Evolutionary conservation across 495 filamentous ascomycete genomes (phyloP).

Genomic region (Aspergillus leporis): DNA sequence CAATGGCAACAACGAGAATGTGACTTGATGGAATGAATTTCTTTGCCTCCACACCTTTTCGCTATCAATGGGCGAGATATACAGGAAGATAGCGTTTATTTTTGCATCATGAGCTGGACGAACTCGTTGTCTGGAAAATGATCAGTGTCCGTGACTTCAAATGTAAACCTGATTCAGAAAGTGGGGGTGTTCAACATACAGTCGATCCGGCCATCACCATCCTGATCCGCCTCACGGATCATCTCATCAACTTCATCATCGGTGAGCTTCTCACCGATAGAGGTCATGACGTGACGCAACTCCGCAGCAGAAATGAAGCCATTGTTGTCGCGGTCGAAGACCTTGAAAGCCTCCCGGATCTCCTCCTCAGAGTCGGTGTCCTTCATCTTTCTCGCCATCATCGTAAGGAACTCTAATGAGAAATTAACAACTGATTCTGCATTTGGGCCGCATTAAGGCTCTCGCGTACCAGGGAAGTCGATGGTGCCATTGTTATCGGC

Average conservation of each 20-base stretch:
- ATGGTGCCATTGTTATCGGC: conserved; percentile 99
- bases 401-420: conserved; percentile 86
- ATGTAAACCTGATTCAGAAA: neutral
- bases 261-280: conserved; percentile 98
- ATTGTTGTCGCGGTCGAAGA: conserved; percentile 99
- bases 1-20: conserved; percentile 29
- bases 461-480: conserved; percentile 86
- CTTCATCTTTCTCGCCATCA: conserved; percentile 99
- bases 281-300: conserved; percentile 98
- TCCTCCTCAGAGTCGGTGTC: conserved; percentile 99
- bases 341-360: conserved; percentile 93
- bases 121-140: conserved; percentile 93
- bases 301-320: conserved; percentile 98
- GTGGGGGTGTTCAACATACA: conserved; percentile 54
- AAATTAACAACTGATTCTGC: neutral
- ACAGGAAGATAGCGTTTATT: conserved; percentile 58
- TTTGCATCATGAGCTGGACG: conserved; percentile 99
- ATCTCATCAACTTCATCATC: conserved; percentile 99
- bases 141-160: conserved; percentile 7
- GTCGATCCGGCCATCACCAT: conserved; percentile 96
- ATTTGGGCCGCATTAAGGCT: neutral
- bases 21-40: conserved; percentile 17
- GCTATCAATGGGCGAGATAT: conserved; percentile 35
- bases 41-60: conserved; percentile 26
- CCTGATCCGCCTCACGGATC: conserved; percentile 99